These are phyloP conservation scores for Cryphonectria nitschkei DNA, from an alignment of 2,329 filamentous ascomycete species.

Conservation along the genomic window DNA sequence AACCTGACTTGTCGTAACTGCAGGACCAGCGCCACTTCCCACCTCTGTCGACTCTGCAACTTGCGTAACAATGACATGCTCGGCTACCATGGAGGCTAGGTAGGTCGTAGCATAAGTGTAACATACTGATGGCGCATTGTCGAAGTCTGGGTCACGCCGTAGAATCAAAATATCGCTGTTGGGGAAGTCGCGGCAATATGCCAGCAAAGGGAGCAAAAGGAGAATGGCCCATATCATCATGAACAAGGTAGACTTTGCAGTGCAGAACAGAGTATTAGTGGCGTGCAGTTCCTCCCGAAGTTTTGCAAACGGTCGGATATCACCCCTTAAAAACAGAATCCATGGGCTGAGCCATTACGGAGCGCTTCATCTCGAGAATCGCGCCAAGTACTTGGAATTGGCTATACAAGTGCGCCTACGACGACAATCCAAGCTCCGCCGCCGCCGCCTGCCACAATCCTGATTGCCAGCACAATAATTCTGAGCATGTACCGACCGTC, in stretches of 20 bases:
- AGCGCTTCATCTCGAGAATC: background rate
- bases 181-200: background rate
- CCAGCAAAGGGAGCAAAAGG: constrained; percentile 4
- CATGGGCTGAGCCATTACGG: background rate
- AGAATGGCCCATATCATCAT: background rate
- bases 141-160: background rate
- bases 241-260: background rate
- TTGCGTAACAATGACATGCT: background rate
- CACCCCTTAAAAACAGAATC: background rate
- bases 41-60: background rate
- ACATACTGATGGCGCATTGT: constrained; percentile 7
- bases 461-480: background rate
- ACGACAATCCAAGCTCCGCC: background rate
- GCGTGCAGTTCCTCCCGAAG: background rate
- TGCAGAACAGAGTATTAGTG: background rate
- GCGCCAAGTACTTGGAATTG: background rate
- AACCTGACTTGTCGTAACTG: background rate
- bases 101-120: constrained; percentile 4
- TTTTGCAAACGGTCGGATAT: background rate
- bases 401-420: background rate
- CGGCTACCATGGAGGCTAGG: background rate
- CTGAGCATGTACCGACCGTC: background rate
- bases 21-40: background rate
- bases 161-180: background rate
- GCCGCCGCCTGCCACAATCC: background rate